Conservation (phyloP, 2,329 filamentous ascomycete genomes). For the Biscogniauxia sp. region DNA sequence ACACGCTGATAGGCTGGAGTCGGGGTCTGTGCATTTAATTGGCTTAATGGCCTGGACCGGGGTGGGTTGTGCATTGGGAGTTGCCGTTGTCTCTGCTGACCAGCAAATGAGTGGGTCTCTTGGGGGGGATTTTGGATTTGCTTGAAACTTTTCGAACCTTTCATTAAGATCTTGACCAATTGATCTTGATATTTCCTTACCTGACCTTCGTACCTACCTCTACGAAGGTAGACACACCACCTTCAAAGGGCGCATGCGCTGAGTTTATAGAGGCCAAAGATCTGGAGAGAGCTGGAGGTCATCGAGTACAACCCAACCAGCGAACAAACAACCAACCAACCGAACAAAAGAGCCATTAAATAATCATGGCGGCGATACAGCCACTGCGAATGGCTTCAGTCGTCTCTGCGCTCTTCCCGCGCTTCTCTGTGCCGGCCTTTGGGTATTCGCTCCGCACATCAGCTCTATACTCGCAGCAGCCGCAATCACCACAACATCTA, state of each 20-base stretch:
- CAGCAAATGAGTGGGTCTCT: too few species aligned
- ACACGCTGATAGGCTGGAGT: constrained; percentile 26
- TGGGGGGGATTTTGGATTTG: too few species aligned
- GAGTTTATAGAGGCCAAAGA: too few species aligned
- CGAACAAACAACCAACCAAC: neutral
- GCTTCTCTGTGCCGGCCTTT: constrained; percentile 44
- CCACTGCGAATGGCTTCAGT: constrained; percentile 38
- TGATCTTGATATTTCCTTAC: too few species aligned
- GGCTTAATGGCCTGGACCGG: constrained; percentile 12
- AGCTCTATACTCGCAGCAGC: constrained; percentile 43
- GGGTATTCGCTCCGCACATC: constrained; percentile 43
- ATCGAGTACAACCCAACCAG: too few species aligned
- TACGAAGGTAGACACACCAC: too few species aligned
- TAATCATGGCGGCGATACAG: constrained; percentile 46
- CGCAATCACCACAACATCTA: constrained; percentile 26
- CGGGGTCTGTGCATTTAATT: constrained; percentile 19
- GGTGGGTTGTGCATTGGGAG: constrained; percentile 6
- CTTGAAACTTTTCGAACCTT: too few species aligned
- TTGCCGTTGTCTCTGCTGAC: neutral
- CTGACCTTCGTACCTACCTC: too few species aligned
- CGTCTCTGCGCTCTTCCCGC: constrained; percentile 54
- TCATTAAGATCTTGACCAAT: too few species aligned
- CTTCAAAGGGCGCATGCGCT: neutral
- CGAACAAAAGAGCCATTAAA: neutral
- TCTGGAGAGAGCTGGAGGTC: too few species aligned